These are phyloP conservation scores for Phyllachora maydis DNA, from an alignment of 2,329 filamentous ascomycete genomes.

Conservation along the genomic window DNA sequence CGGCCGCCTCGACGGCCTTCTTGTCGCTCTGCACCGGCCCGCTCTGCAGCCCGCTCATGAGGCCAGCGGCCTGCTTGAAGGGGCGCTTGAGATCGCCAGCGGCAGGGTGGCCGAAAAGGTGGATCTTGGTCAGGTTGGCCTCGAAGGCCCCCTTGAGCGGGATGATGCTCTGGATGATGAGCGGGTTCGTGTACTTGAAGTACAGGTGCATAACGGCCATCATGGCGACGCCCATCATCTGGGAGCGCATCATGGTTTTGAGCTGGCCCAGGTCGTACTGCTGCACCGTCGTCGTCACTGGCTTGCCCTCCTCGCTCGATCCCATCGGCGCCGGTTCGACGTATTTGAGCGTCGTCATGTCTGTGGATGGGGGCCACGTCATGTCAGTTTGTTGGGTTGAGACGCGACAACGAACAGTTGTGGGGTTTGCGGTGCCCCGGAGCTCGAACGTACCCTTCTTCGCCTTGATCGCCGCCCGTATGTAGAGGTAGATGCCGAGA, in stretches of 20 bases:
- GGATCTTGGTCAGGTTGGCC: conserved; percentile 89
- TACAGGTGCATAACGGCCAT: conserved; percentile 98
- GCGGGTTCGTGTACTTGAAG: conserved; percentile 99
- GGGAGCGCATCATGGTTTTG: conserved; percentile 65
- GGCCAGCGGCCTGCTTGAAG: conserved; percentile 70
- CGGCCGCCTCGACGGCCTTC: conserved; percentile 63
- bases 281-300: conserved; percentile 88
- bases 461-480: conserved; percentile 69
- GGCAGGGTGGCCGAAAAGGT: conserved; percentile 72
- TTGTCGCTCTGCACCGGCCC: conserved; percentile 75
- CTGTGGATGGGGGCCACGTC: conserved; percentile 13
- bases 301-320: conserved; percentile 82
- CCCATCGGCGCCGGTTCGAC: conserved; percentile 91
- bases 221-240: conserved; percentile 93
- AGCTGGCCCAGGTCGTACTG: conserved; percentile 85
- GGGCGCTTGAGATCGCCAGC: conserved; percentile 83
- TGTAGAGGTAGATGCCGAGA: conserved; percentile 63
- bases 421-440: background rate
- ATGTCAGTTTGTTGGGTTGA: too few relatives aligned
- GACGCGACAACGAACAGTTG: too few relatives aligned
- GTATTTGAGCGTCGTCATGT: conserved; percentile 95
- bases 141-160: conserved; percentile 91
- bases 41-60: conserved; percentile 62
- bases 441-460: conserved; percentile 62
- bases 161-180: conserved; percentile 96